Conservation (phyloP, 2,329 filamentous ascomycete genomes). For the Emmonsiellopsis sp. region DNA sequence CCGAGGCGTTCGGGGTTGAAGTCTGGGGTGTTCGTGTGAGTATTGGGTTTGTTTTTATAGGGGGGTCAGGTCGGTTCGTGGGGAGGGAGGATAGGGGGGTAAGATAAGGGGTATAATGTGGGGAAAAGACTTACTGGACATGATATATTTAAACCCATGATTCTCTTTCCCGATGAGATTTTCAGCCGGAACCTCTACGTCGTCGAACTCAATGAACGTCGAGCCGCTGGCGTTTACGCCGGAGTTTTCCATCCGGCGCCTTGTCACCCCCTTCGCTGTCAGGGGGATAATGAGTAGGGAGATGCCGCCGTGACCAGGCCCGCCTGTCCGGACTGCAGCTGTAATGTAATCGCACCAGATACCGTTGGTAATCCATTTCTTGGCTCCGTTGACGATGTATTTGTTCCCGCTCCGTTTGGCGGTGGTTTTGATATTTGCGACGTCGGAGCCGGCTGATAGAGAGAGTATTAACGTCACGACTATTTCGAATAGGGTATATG, state of each 20-base stretch:
- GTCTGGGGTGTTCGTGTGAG: constrained; percentile 27
- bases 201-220: constrained; percentile 60
- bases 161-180: constrained; percentile 63
- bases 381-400: constrained; percentile 57
- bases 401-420: constrained; percentile 42
- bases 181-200: constrained; percentile 59
- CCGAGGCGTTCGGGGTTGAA: constrained; percentile 67
- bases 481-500: neutral
- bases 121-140: constrained; percentile 44
- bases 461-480: constrained; percentile 7
- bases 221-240: constrained; percentile 58
- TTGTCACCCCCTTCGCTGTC: constrained; percentile 40
- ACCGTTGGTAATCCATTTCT: constrained; percentile 60
- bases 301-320: constrained; percentile 43
- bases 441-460: constrained; percentile 48
- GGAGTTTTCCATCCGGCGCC: constrained; percentile 50
- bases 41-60: neutral
- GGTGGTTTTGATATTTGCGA: constrained; percentile 54
- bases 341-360: constrained; percentile 54
- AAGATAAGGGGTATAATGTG: neutral
- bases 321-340: constrained; percentile 52
- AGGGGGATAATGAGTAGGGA: constrained; percentile 50
- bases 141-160: constrained; percentile 61
- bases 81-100: constrained; percentile 11
- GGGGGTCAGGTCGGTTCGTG: constrained; percentile 33